Base-by-base conservation (phyloP, 495 filamentous ascomycete species). In the Penicillium pulvis region DNA sequence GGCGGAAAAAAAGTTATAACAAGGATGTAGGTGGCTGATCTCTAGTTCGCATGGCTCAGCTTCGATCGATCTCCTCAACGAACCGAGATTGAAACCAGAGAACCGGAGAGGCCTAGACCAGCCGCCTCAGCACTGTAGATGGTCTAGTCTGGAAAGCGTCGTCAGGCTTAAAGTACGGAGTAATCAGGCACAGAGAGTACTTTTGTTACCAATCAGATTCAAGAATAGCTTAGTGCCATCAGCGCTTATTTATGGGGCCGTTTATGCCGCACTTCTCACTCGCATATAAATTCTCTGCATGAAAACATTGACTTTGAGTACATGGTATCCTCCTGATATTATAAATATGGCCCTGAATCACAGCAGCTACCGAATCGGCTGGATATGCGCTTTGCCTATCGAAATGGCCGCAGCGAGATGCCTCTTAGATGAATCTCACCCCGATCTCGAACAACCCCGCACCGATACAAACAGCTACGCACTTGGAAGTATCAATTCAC, bases 371-470 rank as follows among this genome's bases (percentile, higher is more conserved):
- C 35, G 16, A 0, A 30, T 54, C 8, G 52, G 41, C 8, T 54
- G 52, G 52, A 26, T 54, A n/a, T 54, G 52, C 23, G 52, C 52
- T 16, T 45, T 54, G 9, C 52, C 36, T 6, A 45, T 26, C 6
- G 52, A 54, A 28, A 17, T 43, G 36, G 26, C 26, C 14, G 52
- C 52, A 14, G 52, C 52, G 16, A 30, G 7, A 54, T 31, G n/a
- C 10, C 23, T 54, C 20, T 35, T 54, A 8, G 52, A 54, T 45
- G 36, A 43, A 45, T 16, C 17, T 11, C 52, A 54, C 26, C 35
- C 19, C 8, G 20, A 19, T 10, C 36, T 43, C 24, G n/a, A 17
- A 6, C 23, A n/a, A 12, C 39, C 52, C 17, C 39, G 19, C n/a
- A 54, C 35, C 26, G 52, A 54, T 31, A 19, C 19, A 3, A 54